These are phyloP conservation scores for Euphrasia arctica DNA, from an alignment of 305 asterid genomes.

Conservation along the genomic window DNA sequence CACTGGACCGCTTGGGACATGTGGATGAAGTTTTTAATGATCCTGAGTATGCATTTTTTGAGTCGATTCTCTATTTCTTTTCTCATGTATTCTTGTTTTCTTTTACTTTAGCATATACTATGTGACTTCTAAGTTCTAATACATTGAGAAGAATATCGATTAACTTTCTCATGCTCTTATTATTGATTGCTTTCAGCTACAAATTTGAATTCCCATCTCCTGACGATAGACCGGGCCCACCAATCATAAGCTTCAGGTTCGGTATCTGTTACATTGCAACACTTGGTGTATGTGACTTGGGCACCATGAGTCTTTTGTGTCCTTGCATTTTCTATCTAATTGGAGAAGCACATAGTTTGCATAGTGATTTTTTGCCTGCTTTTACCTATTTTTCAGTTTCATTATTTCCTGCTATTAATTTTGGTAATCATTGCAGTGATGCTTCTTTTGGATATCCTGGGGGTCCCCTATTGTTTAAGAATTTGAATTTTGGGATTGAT, in stretches of 20 bases:
- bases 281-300: conserved; percentile 17
- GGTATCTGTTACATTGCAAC: conserved; percentile 23
- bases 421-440: conserved; percentile 66
- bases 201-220: conserved; percentile 99
- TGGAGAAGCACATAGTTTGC: conserved; percentile 12
- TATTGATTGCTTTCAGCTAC: conserved; percentile 59
- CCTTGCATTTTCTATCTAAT: conserved; percentile 18
- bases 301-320: conserved; percentile 14
- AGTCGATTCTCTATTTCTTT: conserved; percentile 16
- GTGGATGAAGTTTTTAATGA: conserved; percentile 90
- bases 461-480: conserved; percentile 79
- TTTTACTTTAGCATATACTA: conserved; percentile 17
- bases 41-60: conserved; percentile 69
- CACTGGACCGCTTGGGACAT: conserved; percentile 83
- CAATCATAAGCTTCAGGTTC: conserved; percentile 98
- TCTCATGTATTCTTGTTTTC: conserved; percentile 18
- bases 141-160: conserved; percentile 9
- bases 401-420: conserved; percentile 19
- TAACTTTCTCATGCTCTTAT: conserved; percentile 22
- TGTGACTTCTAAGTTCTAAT: conserved; percentile 19
- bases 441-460: conserved; percentile 99
- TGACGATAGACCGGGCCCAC: conserved; percentile 97
- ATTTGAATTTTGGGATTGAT: conserved; percentile 95
- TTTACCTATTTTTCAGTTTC: conserved; percentile 9
- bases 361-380: conserved; percentile 1